phyloP scores from a whole-genome alignment of 139 green algal species.

The Chlamydomonas sphaeroides region DNA sequence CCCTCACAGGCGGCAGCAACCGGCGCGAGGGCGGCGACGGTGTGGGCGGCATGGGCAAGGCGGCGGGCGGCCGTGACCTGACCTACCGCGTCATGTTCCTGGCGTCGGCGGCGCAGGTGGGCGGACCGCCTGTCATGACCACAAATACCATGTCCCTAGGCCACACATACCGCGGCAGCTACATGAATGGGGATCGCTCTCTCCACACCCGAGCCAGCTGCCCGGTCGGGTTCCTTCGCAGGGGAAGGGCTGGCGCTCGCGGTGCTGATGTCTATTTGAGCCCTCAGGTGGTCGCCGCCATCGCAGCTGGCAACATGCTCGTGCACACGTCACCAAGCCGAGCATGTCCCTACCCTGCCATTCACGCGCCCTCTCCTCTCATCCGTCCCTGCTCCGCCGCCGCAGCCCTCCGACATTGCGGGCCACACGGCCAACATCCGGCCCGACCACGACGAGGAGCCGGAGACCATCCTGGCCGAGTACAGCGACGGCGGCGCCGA shows the following conservation, averaged over 20 bases:
- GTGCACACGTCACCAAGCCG: too few relatives aligned
- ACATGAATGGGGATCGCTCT: too few relatives aligned
- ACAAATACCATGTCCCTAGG: too few relatives aligned
- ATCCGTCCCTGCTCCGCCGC: background rate
- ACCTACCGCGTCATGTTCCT: conserved; percentile 91
- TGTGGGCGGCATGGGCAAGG: conserved; percentile 76
- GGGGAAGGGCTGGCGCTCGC: too few relatives aligned
- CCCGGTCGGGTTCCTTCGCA: too few relatives aligned
- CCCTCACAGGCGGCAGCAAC: background rate
- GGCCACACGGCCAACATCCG: conserved; percentile 86
- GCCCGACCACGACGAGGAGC: conserved; percentile 64
- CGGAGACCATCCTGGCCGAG: conserved; percentile 70
- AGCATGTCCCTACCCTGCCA: too few relatives aligned
- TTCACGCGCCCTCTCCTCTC: background rate
- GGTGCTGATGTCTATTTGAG: too few relatives aligned
- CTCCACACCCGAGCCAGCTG: too few relatives aligned
- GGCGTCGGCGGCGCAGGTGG: conserved; percentile 63
- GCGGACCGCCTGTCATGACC: too few relatives aligned
- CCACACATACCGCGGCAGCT: too few relatives aligned
- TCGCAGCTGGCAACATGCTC: too few relatives aligned
- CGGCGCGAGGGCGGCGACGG: conserved; percentile 58
- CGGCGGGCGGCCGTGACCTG: conserved; percentile 89
- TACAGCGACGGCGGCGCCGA: conserved; percentile 63
- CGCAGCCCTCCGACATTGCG: conserved; percentile 58
- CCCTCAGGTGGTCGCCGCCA: too few relatives aligned